These are phyloP conservation scores for Hypoxylon crocopeplum DNA, from an alignment of 495 filamentous ascomycete species.

Conservation along the genomic window DNA sequence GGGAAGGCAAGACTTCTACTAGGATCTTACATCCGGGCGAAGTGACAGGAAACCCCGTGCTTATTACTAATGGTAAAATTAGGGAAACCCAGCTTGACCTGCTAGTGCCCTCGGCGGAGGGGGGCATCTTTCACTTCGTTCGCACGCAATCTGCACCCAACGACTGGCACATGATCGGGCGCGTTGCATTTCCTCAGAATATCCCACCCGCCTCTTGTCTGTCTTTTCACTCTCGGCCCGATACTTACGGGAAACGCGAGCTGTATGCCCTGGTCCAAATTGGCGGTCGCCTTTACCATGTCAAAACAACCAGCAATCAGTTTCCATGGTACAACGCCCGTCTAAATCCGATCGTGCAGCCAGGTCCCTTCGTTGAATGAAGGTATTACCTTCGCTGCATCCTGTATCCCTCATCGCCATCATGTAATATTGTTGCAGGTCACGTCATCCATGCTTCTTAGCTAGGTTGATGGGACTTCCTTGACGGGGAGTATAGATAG, in stretches of 20 bases:
- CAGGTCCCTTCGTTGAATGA: constrained; percentile 25
- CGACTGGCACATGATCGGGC: constrained; percentile 34
- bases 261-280: constrained; percentile 26
- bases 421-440: constrained; percentile 17
- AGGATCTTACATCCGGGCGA: constrained; percentile 31
- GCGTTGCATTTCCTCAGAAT: constrained; percentile 23
- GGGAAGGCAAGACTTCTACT: constrained; percentile 22
- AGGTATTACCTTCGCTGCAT: constrained; percentile 9
- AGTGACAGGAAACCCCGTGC: constrained; percentile 33
- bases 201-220: constrained; percentile 30
- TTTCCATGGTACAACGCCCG: constrained; percentile 20
- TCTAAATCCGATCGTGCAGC: constrained; percentile 20
- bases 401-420: constrained; percentile 10
- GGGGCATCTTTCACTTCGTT: constrained; percentile 35
- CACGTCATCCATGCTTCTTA: constrained; percentile 14
- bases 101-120: constrained; percentile 30
- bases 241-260: neutral
- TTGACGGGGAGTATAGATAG: constrained; percentile 5
- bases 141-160: constrained; percentile 23
- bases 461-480: constrained; percentile 13
- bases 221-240: constrained; percentile 11
- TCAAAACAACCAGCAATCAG: constrained; percentile 17
- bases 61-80: neutral
- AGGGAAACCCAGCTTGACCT: constrained; percentile 18
- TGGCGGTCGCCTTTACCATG: constrained; percentile 27